Evolutionary conservation across 768 basidiomycete genomes (phyloP), one percentile per base, ranked within the genome.

Genomic region (Macrolepiota albuminosa): DNA sequence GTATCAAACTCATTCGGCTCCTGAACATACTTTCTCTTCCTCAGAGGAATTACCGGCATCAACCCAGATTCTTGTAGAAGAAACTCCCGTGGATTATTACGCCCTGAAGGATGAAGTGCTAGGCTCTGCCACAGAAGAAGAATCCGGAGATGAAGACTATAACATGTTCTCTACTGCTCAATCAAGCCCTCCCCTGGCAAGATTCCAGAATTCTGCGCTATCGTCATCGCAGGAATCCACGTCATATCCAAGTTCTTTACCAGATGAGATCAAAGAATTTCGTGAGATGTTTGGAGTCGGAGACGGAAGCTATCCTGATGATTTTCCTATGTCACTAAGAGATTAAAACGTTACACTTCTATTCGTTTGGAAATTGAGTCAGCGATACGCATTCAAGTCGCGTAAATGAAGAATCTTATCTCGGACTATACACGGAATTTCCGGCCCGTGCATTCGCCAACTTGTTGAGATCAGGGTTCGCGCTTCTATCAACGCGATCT

Each of bases 201-300:
- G 21, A 36, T 26, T 39, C 14, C 58, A 60, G 46, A 59, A 53
- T 31, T 51, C 21, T 34, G 9, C 21, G 16, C 45, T 40, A 31
- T 33, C 61, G 21, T 40, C 57, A 7, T 58, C 51, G 13, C 51
- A 58, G 37, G 56, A 61, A 45, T 58, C 50, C 8, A 54, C 31
- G 14, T 60, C 34, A 21, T 57, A 43, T 49, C 58, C 64, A 49
- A 68, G 61, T 40, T 75, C 77, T 34, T 64, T 77, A 43, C 78
- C 78, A 14, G 64, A 63, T 47, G 75, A 63, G 34, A 71, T 81
- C 16, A 72, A 74, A 63, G 73, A 78, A 24, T 80, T 83, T 61
- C 72, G 64, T 42, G 70, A 71, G 7, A 81, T 83, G 77, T 79
- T 82, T 66, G 74, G 67, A 34, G 66, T 62, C 26, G 72, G 65